Percentiles rank a stretch among this genome's conserved stretches.
Conservation (phyloP, 1,284 basidiomycete genomes). For the Takashimella koratensis region DNA sequence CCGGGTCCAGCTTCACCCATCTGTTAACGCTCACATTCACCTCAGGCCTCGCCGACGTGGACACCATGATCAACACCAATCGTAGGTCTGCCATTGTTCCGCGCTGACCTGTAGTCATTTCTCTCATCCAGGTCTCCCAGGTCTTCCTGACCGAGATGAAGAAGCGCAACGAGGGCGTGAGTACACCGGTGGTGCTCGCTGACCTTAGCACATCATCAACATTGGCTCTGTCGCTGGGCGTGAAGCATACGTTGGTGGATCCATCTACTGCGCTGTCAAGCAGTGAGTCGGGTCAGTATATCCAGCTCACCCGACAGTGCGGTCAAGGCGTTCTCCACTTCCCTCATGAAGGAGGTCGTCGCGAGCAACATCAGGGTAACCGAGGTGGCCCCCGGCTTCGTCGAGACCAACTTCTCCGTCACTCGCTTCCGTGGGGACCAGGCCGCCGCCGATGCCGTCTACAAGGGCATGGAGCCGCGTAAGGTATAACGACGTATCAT, state of each 20-base stretch:
- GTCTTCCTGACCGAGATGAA: slow-evolving; percentile 67
- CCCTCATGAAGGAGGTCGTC: slow-evolving; percentile 74
- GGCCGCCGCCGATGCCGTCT: slow-evolving; percentile 72
- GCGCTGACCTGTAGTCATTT: slow-evolving; percentile 3
- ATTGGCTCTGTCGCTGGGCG: slow-evolving; percentile 84
- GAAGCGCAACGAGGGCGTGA: slow-evolving; percentile 62
- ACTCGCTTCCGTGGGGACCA: slow-evolving; percentile 78
- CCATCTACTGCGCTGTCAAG: slow-evolving; percentile 48
- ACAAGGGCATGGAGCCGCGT: slow-evolving; percentile 75
- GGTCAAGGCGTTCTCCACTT: slow-evolving; percentile 77
- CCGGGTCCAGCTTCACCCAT: no score
- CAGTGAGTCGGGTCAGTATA: slow-evolving; percentile 6
- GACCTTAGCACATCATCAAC: slow-evolving; percentile 76
- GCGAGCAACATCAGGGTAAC: slow-evolving; percentile 83
- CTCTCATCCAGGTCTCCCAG: slow-evolving; percentile 11
- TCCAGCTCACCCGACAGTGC: slow-evolving; percentile 50
- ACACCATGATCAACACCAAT: slow-evolving; percentile 81
- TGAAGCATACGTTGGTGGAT: slow-evolving; percentile 83
- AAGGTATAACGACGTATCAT: slow-evolving; percentile 38
- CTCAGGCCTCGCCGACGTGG: slow-evolving; percentile 18
- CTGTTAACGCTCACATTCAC: background rate
- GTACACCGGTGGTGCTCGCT: background rate
- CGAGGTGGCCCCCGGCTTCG: slow-evolving; percentile 75
- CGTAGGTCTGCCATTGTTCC: slow-evolving; percentile 49
- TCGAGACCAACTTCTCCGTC: slow-evolving; percentile 61